A percentile compares a stretch with the other conserved stretches of the same genome.
phyloP scores from a whole-genome alignment of 169 alveolate genomes.

The Plasmodium ovale region DNA sequence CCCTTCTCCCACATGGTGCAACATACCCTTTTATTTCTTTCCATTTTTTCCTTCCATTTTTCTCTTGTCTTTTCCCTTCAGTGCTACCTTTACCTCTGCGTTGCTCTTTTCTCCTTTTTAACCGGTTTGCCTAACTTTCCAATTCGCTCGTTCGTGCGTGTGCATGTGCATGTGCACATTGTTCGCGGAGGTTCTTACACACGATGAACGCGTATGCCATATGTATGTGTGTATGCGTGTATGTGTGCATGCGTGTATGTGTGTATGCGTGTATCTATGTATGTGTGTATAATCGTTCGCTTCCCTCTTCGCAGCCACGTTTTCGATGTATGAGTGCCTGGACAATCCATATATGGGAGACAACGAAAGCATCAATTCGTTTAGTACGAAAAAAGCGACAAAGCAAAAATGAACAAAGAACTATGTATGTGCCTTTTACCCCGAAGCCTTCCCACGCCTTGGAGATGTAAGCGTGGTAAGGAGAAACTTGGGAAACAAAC shows the following conservation, averaged over 20 bases:
- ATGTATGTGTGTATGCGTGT: not conserved
- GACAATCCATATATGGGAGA: constrained; percentile 47
- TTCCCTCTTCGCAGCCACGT: constrained; percentile 2
- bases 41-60: not conserved
- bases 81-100: not conserved
- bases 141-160: too few species aligned
- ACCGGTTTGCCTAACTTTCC: not conserved
- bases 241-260: not conserved
- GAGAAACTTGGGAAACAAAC: too few species aligned
- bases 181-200: too few species aligned
- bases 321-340: constrained; percentile 39
- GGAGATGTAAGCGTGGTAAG: too few species aligned
- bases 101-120: not conserved
- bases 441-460: too few species aligned
- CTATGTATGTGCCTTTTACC: too few species aligned
- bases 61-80: not conserved
- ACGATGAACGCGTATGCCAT: not conserved
- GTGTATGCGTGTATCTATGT: not conserved
- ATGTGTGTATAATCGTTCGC: not conserved
- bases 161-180: too few species aligned
- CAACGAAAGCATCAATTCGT: constrained; percentile 24
- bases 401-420: too few species aligned
- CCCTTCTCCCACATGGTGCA: not conserved
- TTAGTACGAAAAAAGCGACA: constrained; percentile 33
- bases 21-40: not conserved